Evolutionary conservation across 23 red algal species (phyloP).

Genomic region (Gracilariopsis chorda): DNA sequence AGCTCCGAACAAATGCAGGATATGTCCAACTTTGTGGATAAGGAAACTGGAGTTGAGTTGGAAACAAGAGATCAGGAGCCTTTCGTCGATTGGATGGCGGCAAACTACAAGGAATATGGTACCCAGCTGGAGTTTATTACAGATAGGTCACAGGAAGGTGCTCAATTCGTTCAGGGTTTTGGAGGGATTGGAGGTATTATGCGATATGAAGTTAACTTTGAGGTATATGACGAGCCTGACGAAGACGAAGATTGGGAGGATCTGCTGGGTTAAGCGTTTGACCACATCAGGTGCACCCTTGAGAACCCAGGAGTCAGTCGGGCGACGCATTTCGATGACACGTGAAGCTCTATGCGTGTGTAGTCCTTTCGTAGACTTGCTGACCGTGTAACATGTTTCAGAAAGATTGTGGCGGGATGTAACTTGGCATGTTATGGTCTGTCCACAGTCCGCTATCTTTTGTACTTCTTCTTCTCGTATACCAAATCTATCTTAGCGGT

Average conservation of each 20-base stretch:
- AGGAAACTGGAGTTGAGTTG: constrained; percentile 75
- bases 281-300: not conserved
- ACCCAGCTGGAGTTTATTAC: constrained; percentile 93
- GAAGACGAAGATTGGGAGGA: constrained; percentile 82
- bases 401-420: too few species aligned
- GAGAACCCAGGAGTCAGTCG: not conserved
- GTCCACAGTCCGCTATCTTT: constrained; percentile 49
- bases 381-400: too few species aligned
- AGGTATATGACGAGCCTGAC: constrained; percentile 80
- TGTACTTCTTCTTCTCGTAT: constrained; percentile 90
- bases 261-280: constrained; percentile 32
- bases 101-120: constrained; percentile 95
- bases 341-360: too few species aligned
- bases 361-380: too few species aligned
- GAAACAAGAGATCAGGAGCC: constrained; percentile 81
- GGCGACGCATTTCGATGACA: too few species aligned
- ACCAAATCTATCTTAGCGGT: constrained; percentile 87
- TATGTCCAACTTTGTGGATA: constrained; percentile 59
- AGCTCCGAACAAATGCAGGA: constrained; percentile 79
- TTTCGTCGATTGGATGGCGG: constrained; percentile 96
- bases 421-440: too few species aligned
- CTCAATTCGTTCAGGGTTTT: constrained; percentile 98
- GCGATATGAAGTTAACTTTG: constrained; percentile 91
- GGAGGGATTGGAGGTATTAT: constrained; percentile 96
- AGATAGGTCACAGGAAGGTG: constrained; percentile 88